Base-by-base conservation (phyloP, 192 early-diverging fungal species). In the Cetraspora pellucida region DNA sequence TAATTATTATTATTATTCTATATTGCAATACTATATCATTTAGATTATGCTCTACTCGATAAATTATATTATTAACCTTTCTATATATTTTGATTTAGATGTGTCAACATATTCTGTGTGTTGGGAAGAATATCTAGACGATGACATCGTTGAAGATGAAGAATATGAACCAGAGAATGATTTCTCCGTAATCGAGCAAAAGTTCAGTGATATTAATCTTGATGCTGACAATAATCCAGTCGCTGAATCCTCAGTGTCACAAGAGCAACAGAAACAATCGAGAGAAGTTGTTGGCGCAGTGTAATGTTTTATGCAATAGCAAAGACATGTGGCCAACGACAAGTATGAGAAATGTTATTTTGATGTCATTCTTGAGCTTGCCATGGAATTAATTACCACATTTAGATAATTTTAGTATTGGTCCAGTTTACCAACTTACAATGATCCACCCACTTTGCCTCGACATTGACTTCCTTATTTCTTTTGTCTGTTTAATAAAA, bases 231-330 rank as follows among this genome's bases (percentile, higher is more conserved):
- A 66, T 23, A 17, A 10, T 21, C 43, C 13, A 10, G 43, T 44
- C 16, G 37, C 31, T 44, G 64, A 45, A n/a, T n/a, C 30, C 5
- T 31, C 16, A 21, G n/a, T 21, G 10, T 37, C 37, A 13, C 64
- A 44, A 66, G 37, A 45, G 8, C 64, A 66, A 10, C 64, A 30
- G 43, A 66, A 44, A 21, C 64, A 66, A 45, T 31, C 25, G 17
- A 64, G 61, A 37, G 37, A 64, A 66, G 64, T 66, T 37, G 5
- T 63, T 31, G 60, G 30, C 30, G 23, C 60, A 14, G 37, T 66
- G 9, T 28, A 45, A 37, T 66, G 3, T 2, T n/a, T 23, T 30
- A 21, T 37, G 7, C 7, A 37, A 37, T 37, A 1, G 7, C 37
- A 37, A 37, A 37, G 0, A 2, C 1, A 37, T 37, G 37, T 37